Evolutionary conservation across 2,329 filamentous ascomycete genomes (phyloP).

Genomic region (Cytospora chrysosperma): DNA sequence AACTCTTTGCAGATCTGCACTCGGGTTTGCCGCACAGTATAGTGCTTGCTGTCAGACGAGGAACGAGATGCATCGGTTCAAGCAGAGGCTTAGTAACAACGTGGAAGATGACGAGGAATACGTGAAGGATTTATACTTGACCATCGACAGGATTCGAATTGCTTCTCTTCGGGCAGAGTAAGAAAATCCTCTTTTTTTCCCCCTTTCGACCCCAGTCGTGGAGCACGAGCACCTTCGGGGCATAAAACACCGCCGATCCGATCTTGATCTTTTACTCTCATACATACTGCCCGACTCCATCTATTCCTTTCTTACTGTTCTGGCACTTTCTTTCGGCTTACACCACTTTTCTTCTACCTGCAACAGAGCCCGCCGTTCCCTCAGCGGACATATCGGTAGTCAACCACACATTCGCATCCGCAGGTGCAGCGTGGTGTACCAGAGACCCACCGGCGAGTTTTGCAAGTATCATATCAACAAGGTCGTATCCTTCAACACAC

Average conservation of each 20-base stretch:
- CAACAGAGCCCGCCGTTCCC: conserved; percentile 18
- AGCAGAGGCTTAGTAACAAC: conserved; percentile 13
- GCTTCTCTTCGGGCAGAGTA: conserved; percentile 22
- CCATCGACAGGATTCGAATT: conserved; percentile 21
- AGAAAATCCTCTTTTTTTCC: conserved; percentile 7
- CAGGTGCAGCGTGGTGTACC: conserved; percentile 18
- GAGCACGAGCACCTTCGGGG: not conserved
- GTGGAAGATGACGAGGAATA: conserved; percentile 23
- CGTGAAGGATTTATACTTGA: conserved; percentile 21
- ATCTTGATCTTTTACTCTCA: not conserved
- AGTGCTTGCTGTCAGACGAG: not conserved
- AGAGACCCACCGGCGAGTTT: conserved; percentile 17
- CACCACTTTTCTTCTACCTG: not conserved
- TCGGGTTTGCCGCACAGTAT: not conserved
- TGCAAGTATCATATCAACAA: conserved; percentile 23
- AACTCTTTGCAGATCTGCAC: not conserved
- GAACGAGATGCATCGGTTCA: conserved; percentile 13
- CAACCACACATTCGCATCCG: conserved; percentile 18
- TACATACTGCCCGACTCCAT: not conserved
- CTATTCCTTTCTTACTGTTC: not conserved
- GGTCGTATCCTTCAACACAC: conserved; percentile 19
- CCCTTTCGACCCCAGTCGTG: not conserved
- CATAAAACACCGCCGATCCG: not conserved
- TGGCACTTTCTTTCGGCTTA: conserved; percentile 7
- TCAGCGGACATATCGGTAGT: conserved; percentile 13